Evolutionary conservation across 805 yeast species (phyloP).

Genomic region (Lachancea thermotolerans): DNA sequence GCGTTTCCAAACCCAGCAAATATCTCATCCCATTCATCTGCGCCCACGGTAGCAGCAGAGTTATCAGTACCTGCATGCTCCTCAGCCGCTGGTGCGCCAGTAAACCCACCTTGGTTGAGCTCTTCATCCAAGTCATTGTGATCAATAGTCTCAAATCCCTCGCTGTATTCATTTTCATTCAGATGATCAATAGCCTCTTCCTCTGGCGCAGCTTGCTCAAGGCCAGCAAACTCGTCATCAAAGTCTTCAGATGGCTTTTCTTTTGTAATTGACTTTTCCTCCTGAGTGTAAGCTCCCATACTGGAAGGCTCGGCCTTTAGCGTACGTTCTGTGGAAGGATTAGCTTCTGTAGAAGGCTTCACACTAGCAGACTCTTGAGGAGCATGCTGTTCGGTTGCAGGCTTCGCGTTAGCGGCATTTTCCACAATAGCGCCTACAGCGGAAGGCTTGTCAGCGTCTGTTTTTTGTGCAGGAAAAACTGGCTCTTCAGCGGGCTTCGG

Average conservation of each 20-base stretch:
- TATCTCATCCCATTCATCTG: slow-evolving; percentile 90
- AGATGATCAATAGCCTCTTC: slow-evolving; percentile 30
- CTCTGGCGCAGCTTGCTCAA: slow-evolving; percentile 39
- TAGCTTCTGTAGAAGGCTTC: too few species aligned
- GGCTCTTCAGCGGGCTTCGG: too few species aligned
- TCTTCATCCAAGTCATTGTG: slow-evolving; percentile 24
- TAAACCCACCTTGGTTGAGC: slow-evolving; percentile 20
- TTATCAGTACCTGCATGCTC: slow-evolving; percentile 4
- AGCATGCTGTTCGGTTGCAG: too few species aligned
- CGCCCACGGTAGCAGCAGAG: slow-evolving; percentile 26
- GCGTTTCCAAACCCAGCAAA: slow-evolving; percentile 76
- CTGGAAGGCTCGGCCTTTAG: too few species aligned
- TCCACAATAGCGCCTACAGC: too few species aligned
- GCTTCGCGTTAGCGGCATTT: too few species aligned
- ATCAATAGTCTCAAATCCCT: slow-evolving; percentile 23
- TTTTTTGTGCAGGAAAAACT: too few species aligned
- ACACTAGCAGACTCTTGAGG: too few species aligned
- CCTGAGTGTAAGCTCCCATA: background rate
- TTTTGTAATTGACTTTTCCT: slow-evolving; percentile 10
- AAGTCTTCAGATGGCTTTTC: slow-evolving; percentile 21
- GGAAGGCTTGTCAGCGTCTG: too few species aligned
- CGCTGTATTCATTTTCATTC: slow-evolving; percentile 21
- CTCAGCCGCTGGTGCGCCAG: slow-evolving; percentile 11
- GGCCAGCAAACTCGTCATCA: slow-evolving; percentile 40
- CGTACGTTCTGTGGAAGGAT: too few species aligned